These are phyloP conservation scores for Leishmania lainsoni DNA, from an alignment of 208 protist genomes.

Conservation along the genomic window DNA sequence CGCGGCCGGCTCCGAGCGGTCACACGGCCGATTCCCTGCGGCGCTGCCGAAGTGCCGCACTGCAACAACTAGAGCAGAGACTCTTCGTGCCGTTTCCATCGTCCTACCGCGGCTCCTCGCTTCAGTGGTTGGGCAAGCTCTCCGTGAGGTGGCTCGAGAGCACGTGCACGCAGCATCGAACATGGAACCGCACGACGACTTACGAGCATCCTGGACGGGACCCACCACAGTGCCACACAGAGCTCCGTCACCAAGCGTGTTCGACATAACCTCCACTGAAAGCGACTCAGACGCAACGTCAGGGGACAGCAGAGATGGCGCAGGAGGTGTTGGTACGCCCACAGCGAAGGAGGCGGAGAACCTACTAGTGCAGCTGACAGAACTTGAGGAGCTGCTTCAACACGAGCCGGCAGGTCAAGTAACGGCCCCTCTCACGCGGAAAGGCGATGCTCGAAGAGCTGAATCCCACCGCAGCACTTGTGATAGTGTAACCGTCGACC, in stretches of 20 bases:
- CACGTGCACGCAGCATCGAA: neutral
- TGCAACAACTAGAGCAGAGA: conserved; percentile 12
- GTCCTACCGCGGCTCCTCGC: conserved; percentile 31
- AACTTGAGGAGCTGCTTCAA: conserved; percentile 20
- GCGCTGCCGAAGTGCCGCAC: neutral
- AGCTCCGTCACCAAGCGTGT: neutral
- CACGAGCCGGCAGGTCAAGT: neutral
- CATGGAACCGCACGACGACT: neutral
- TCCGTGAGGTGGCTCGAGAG: conserved; percentile 35
- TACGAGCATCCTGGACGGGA: neutral
- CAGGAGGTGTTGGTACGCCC: neutral
- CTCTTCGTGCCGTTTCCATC: conserved; percentile 29
- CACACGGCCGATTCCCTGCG: neutral
- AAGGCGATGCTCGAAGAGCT: neutral
- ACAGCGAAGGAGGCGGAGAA: neutral
- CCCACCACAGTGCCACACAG: neutral
- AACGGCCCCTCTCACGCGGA: neutral
- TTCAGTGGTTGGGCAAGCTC: conserved; percentile 43
- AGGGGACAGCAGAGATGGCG: neutral
- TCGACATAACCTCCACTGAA: neutral
- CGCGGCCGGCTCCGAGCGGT: neutral
- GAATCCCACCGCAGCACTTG: neutral
- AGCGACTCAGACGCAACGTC: neutral
- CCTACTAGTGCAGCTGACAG: conserved; percentile 16
- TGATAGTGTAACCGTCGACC: too few species aligned